phyloP scores from a whole-genome alignment of 2,329 filamentous ascomycete genomes.

The Plenodomus biglobosus region DNA sequence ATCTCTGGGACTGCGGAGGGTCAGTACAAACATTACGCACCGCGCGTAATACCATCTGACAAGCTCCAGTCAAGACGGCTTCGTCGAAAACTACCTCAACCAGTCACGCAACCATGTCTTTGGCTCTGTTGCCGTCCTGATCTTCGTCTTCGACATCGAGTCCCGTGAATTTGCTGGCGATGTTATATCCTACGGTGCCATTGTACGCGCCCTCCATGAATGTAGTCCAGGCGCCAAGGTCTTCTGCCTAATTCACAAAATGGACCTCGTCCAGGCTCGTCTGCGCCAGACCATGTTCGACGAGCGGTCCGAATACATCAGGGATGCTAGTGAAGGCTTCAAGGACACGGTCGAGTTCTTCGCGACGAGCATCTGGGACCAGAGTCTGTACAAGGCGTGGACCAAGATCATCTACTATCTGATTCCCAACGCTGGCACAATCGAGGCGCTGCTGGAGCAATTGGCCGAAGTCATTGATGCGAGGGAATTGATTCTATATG shows the following conservation, averaged over 20 bases:
- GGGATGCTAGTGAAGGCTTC: constrained; percentile 71
- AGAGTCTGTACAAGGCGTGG: constrained; percentile 97
- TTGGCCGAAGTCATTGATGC: constrained; percentile 86
- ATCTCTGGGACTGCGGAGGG: constrained; percentile 98
- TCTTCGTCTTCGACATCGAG: constrained; percentile 99
- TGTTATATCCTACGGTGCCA: constrained; percentile 86
- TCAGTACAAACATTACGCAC: constrained; percentile 42
- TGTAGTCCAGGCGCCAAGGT: constrained; percentile 80
- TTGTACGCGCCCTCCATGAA: constrained; percentile 84
- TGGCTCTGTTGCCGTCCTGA: constrained; percentile 91
- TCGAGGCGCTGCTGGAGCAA: constrained; percentile 81
- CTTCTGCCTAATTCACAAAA: constrained; percentile 97
- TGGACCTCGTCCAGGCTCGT: constrained; percentile 86
- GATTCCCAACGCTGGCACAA: constrained; percentile 87
- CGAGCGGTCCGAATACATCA: constrained; percentile 75
- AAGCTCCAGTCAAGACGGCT: constrained; percentile 78
- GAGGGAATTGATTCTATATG: constrained; percentile 91
- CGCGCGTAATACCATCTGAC: constrained; percentile 10
- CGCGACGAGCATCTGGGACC: constrained; percentile 97
- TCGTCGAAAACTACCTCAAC: constrained; percentile 97
- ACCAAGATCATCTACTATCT: constrained; percentile 96
- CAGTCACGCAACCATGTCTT: constrained; percentile 97
- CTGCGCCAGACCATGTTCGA: constrained; percentile 81
- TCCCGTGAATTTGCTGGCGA: constrained; percentile 92
- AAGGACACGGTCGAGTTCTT: constrained; percentile 73